phyloP scores from a whole-genome alignment of 352 stramenopile genomes.

The Globisporangium orthogonon region DNA sequence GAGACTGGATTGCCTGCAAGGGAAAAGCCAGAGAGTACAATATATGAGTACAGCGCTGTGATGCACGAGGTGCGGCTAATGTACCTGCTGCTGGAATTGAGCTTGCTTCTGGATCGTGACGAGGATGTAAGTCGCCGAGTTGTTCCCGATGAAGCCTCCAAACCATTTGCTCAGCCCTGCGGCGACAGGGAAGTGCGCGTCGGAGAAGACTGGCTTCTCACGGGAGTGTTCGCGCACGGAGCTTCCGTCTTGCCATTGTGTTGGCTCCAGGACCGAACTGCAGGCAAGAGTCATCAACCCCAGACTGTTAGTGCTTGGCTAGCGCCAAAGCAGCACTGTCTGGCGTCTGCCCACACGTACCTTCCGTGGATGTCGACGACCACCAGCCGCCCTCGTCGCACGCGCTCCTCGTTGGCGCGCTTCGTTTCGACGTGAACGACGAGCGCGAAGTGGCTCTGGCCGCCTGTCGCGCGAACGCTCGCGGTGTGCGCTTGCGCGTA shows the following conservation, averaged over 20 bases:
- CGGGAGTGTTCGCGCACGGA: no score
- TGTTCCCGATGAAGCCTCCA: constrained; percentile 39
- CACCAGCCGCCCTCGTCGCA: constrained; percentile 28
- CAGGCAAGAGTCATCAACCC: not conserved
- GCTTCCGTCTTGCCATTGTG: constrained; percentile 4
- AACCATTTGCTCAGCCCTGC: constrained; percentile 31
- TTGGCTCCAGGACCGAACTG: constrained; percentile 39
- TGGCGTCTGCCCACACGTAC: not conserved
- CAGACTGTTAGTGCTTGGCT: not conserved
- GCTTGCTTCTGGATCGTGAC: constrained; percentile 53
- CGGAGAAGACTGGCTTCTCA: constrained; percentile 27
- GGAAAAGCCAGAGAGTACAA: not conserved
- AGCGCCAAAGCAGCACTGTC: not conserved
- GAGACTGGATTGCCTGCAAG: constrained; percentile 59
- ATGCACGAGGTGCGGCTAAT: no score
- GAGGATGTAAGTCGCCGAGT: constrained; percentile 41
- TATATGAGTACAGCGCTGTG: no score
- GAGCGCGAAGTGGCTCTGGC: constrained; percentile 30
- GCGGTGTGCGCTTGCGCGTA: constrained; percentile 23
- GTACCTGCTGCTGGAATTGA: constrained; percentile 63
- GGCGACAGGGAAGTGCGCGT: constrained; percentile 56
- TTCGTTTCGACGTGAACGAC: constrained; percentile 38
- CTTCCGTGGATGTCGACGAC: constrained; percentile 42
- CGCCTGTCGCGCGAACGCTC: not conserved
- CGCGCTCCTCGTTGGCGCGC: constrained; percentile 12